Base-by-base conservation (phyloP, 75 land plant species). In the Pinus tabuliformis region DNA sequence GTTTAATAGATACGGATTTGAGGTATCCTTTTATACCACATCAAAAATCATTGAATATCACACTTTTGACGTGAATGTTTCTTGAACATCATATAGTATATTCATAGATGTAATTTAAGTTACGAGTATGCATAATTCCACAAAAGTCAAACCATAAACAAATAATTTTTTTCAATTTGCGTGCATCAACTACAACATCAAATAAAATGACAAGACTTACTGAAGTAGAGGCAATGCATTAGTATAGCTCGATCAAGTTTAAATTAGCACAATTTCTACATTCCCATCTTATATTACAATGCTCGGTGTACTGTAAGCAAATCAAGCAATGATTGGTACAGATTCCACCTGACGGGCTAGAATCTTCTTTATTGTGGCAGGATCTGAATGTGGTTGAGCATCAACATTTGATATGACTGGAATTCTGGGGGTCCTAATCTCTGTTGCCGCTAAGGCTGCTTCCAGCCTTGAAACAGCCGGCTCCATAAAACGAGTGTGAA, bases 321-420 rank as follows among this genome's bases (percentile, higher is more conserved):
- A 56, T 13, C 57, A 52, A 54, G 58, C 20, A 28, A 26, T 54
- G 17, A 80, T 7, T 16, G 24, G 18, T 14, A 58, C 45, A 33
- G 18, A 57, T 42, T 77, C 24, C 63, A 95, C 99, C 95, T 95
- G 99, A 39, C 90, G 88, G 16, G 99, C 98, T 61, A 97, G 82
- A 65, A 92, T 97, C 71, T 88, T 87, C 86, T 90, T 95, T 28
- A 97, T 92, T 13, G 83, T 81, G 9, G 82, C 86, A 36, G 96
- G 96, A 85, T 97, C 90, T n/a, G 98, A 89, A 79, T 97, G 99
- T 49, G 99, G 99, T 80, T 88, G 83, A 62, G 98, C 99, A 83
- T 95, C 99, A 58, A 97, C 99, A 75, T 97, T 97, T 22, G 99
- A 97, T 63, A 97, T 95, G 18, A 97, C 98, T 61, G 99, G 99